phyloP scores from a whole-genome alignment of 2,329 filamentous ascomycete species.

The Diaporthe ampelina region DNA sequence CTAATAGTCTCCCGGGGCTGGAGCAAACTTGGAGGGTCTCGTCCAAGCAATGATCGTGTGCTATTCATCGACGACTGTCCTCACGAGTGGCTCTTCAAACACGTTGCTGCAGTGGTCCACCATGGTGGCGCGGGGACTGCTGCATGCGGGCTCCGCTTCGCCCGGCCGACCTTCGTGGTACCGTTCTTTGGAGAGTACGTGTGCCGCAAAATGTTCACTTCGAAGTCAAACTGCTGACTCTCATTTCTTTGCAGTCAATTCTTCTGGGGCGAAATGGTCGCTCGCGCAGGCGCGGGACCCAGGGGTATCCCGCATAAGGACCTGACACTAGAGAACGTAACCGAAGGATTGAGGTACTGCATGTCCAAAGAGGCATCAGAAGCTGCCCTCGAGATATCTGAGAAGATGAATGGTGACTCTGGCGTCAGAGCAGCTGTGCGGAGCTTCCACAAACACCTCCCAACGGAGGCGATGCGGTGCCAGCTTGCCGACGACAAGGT shows the following conservation, averaged over 20 bases:
- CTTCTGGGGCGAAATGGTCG: slow-evolving; percentile 17
- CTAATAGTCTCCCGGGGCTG: slow-evolving; percentile 75
- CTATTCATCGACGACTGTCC: slow-evolving; percentile 76
- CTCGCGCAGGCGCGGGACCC: not conserved
- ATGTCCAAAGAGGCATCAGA: not conserved
- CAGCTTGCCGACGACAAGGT: not conserved
- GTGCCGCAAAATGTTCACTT: not conserved
- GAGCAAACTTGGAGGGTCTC: slow-evolving; percentile 67
- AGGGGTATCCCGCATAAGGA: not conserved
- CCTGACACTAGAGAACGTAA: not conserved
- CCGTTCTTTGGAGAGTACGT: slow-evolving; percentile 11
- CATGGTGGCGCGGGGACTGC: slow-evolving; percentile 71
- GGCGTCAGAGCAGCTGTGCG: not conserved
- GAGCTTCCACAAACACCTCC: slow-evolving; percentile 10
- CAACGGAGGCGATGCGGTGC: not conserved
- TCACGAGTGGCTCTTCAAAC: slow-evolving; percentile 76
- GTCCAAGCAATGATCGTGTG: slow-evolving; percentile 52
- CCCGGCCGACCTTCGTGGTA: not conserved
- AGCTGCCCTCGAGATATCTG: not conserved
- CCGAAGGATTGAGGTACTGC: not conserved
- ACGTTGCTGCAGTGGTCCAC: slow-evolving; percentile 71
- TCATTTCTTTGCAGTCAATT: not conserved
- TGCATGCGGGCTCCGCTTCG: slow-evolving; percentile 1
- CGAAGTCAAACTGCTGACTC: not conserved
- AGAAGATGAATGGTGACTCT: slow-evolving; percentile 1